Base-by-base conservation (phyloP, 768 basidiomycete genomes). In the Termitomyces sp. region DNA sequence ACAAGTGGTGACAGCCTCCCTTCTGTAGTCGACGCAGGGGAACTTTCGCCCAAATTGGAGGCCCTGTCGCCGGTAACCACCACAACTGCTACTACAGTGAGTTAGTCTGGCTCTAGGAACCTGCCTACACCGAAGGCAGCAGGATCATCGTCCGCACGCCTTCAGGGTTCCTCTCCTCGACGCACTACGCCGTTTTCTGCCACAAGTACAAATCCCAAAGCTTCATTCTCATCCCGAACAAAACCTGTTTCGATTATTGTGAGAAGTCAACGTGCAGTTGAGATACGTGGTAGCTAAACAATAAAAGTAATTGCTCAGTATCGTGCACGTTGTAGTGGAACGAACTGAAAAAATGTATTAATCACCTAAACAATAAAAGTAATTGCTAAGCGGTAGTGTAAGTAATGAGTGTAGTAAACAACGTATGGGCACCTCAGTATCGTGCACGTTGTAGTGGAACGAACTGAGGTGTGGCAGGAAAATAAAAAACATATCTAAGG, bases 1-100 rank as follows among this genome's bases (percentile, higher is more conserved):
- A 70, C 77, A 5, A 84, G 83, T 62, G 79, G 73, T 9, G 84
- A 82, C 47, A 83, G 79, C 58, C 64, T 70, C 11, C 60, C 64
- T 10, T 63, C 71, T 27, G 66, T 60, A 56, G 61, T 61, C 49
- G 69, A 70, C 21, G 59, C 69, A 14, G 69, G 64, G 45, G 64
- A 65, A 37, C 65, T 72, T 8, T 65, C 65, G 48, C 58, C 60
- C 37, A 73, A 73, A 42, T 67, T 69, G 7, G 70, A 73, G 46
- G 53, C 58, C 11, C 61, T 61, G 32, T 68, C 68, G 32, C 57
- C 64, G 28, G 55, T 56, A 16, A 48, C 60, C 30, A 55, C 66
- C 30, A 52, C 68, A 19, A 64, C 50, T 17, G 34, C 63, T 14
- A 47, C 68, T 11, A 55, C 66, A 21, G 57, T 61, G 28, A 62